A percentile compares a stretch with the other conserved stretches of the same genome.
Evolutionary conservation across 176 grass and related monocot genomes (phyloP).

Genomic region (Oryza nivara): DNA sequence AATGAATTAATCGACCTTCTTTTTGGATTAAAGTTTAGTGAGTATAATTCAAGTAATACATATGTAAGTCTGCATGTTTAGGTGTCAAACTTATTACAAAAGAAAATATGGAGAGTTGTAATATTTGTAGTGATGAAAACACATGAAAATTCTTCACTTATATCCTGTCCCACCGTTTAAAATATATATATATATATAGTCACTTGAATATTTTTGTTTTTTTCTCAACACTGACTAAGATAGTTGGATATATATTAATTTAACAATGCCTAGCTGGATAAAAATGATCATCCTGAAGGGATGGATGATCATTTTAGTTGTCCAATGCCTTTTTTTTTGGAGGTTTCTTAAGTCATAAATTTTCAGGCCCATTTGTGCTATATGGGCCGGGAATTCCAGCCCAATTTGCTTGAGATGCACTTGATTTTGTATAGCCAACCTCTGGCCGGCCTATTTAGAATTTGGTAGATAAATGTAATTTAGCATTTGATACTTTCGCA

Average conservation of each 20-base stretch:
- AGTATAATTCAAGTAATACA: neutral
- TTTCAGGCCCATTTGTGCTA: neutral
- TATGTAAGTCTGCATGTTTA: neutral
- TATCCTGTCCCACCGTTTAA: neutral
- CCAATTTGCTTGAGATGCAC: neutral
- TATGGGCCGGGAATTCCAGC: neutral
- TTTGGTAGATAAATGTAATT: neutral
- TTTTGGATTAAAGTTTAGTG: slow-evolving; percentile 10
- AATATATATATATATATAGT: neutral
- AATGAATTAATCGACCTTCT: neutral
- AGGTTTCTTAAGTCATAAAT: neutral
- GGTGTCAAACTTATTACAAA: neutral
- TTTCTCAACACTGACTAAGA: neutral
- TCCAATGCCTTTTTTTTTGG: neutral
- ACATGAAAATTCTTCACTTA: neutral
- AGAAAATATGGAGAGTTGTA: neutral
- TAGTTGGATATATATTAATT: too few species aligned
- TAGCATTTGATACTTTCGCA: neutral
- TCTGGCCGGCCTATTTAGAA: neutral
- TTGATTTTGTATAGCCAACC: neutral
- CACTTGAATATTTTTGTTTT: neutral
- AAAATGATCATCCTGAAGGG: neutral
- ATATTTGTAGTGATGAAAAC: neutral
- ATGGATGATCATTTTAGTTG: too few species aligned
- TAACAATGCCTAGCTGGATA: neutral